Evolutionary conservation across 2,329 filamentous ascomycete species (phyloP).

Genomic region (Alternaria gansuensis): DNA sequence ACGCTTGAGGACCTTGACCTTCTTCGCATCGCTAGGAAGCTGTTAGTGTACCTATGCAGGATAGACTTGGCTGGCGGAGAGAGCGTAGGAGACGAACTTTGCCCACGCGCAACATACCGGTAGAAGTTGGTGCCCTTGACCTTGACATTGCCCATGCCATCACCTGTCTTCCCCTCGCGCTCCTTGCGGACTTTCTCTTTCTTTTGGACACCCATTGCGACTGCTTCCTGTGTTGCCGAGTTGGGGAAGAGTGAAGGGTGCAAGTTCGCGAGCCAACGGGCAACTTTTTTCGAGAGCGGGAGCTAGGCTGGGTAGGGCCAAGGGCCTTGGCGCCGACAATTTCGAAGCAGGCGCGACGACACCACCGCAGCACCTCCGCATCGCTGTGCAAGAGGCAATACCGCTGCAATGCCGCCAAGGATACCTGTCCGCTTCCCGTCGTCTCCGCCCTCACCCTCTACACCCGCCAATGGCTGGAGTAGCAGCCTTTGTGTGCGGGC

Average conservation of each 20-base stretch:
- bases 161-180: slow-evolving; percentile 83
- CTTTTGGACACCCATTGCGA: slow-evolving; percentile 84
- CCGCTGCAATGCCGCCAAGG: slow-evolving; percentile 53
- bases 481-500: slow-evolving; percentile 31
- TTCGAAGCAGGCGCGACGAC: slow-evolving; percentile 29
- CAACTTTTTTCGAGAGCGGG: slow-evolving; percentile 37
- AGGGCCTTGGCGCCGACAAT: slow-evolving; percentile 40
- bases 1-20: slow-evolving; percentile 87
- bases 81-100: not conserved
- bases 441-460: slow-evolving; percentile 20
- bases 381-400: slow-evolving; percentile 6
- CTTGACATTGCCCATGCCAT: slow-evolving; percentile 91
- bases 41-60: not conserved
- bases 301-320: slow-evolving; percentile 19
- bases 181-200: slow-evolving; percentile 85
- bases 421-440: slow-evolving; percentile 53
- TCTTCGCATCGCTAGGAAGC: slow-evolving; percentile 70
- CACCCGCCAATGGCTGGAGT: slow-evolving; percentile 29
- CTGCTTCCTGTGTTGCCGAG: slow-evolving; percentile 18
- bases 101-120: slow-evolving; percentile 47
- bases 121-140: slow-evolving; percentile 99
- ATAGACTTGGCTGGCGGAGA: not conserved
- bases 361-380: slow-evolving; percentile 30
- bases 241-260: slow-evolving; percentile 25
- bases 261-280: slow-evolving; percentile 14